A percentile compares a stretch with the other conserved stretches of the same genome.
phyloP scores from a whole-genome alignment of 2,329 filamentous ascomycete species.

The Lomentospora prolificans region DNA sequence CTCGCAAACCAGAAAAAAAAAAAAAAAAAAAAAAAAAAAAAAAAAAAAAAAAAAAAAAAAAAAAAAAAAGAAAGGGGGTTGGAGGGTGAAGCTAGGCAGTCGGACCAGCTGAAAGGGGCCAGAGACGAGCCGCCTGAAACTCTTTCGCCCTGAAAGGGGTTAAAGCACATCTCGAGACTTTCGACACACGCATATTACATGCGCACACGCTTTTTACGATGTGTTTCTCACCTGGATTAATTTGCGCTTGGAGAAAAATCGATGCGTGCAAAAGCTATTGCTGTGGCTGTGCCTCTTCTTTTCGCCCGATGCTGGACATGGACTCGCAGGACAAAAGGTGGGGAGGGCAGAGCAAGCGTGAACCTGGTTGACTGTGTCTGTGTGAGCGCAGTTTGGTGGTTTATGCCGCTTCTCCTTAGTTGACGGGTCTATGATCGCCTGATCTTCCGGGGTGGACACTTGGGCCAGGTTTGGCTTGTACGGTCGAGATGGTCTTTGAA shows the following conservation, averaged over 20 bases:
- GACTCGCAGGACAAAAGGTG: not conserved
- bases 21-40: no score
- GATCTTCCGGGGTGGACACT: slow-evolving; percentile 5
- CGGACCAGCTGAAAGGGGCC: not conserved
- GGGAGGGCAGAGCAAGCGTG: not conserved
- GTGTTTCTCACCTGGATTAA: not conserved
- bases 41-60: no score
- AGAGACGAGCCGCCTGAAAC: not conserved
- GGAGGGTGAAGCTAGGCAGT: not conserved
- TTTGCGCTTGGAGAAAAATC: no score
- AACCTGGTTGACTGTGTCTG: no score
- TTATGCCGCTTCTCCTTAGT: not conserved
- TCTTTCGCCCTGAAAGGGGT: not conserved
- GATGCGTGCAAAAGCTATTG: no score
- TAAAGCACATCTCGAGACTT: not conserved
- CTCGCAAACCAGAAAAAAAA: no score
- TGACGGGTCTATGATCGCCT: not conserved
- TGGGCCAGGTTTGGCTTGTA: slow-evolving; percentile 13
- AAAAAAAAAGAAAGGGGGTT: no score
- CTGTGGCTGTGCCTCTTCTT: not conserved
- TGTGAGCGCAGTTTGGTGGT: not conserved
- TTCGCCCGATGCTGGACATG: not conserved
- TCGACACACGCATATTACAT: no score
- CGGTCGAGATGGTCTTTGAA: slow-evolving; percentile 15
- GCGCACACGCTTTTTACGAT: no score